These are phyloP conservation scores for Teratosphaeria viscida DNA, from an alignment of 2,329 filamentous ascomycete species.

Conservation along the genomic window DNA sequence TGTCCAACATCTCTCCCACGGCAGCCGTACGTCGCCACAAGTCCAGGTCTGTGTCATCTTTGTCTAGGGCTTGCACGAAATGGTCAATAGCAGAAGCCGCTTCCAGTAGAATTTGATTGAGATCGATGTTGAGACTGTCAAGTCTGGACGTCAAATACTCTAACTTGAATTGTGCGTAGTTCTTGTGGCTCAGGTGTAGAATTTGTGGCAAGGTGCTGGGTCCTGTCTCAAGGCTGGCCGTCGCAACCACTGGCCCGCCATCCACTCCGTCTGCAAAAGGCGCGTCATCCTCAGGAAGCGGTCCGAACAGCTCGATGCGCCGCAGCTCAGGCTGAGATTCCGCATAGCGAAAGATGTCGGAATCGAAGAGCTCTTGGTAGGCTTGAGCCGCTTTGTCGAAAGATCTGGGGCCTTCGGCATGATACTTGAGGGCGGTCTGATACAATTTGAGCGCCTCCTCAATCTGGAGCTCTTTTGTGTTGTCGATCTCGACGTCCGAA, in stretches of 20 bases:
- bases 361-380: slow-evolving; percentile 75
- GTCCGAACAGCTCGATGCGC: slow-evolving; percentile 48
- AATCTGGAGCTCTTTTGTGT: slow-evolving; percentile 91
- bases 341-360: slow-evolving; percentile 87
- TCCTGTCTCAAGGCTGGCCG: slow-evolving; percentile 57
- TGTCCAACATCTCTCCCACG: slow-evolving; percentile 47
- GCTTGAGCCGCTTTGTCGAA: slow-evolving; percentile 69
- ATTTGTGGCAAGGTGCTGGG: slow-evolving; percentile 80
- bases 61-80: slow-evolving; percentile 53
- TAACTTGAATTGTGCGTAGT: slow-evolving; percentile 84
- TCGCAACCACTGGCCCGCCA: slow-evolving; percentile 30
- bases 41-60: slow-evolving; percentile 54
- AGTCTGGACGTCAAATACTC: slow-evolving; percentile 39
- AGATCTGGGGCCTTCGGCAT: slow-evolving; percentile 70
- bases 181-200: slow-evolving; percentile 89
- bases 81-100: slow-evolving; percentile 38
- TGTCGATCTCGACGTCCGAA: slow-evolving; percentile 76
- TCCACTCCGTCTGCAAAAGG: slow-evolving; percentile 15
- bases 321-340: slow-evolving; percentile 80
- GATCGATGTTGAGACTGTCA: slow-evolving; percentile 14
- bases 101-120: slow-evolving; percentile 22
- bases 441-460: slow-evolving; percentile 95
- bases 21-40: slow-evolving; percentile 52
- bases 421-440: slow-evolving; percentile 79
- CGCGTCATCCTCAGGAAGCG: slow-evolving; percentile 31